Conservation (phyloP, 257 asterid genomes). For the Ocimum tenuiflorum region DNA sequence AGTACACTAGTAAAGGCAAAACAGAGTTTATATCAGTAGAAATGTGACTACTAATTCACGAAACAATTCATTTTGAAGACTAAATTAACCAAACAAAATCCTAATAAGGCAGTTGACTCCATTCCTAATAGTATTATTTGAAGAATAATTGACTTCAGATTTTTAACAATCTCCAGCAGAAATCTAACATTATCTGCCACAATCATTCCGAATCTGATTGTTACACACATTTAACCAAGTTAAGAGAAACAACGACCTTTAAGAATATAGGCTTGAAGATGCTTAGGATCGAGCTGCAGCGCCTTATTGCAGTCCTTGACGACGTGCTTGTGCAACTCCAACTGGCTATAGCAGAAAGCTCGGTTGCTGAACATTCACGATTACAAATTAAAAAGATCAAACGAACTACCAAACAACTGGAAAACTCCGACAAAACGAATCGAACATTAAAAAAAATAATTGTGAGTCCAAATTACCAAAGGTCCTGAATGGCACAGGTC, state of each 20-base stretch:
- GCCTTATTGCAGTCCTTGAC: slow-evolving; percentile 90
- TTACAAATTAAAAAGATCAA: slow-evolving; percentile 20
- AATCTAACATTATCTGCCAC: not conserved
- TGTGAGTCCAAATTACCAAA: slow-evolving; percentile 45
- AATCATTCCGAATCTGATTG: slow-evolving; percentile 8
- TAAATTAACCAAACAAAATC: too few relatives aligned
- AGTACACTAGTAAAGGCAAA: not conserved
- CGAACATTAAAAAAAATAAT: not conserved
- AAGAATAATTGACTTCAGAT: slow-evolving; percentile 19
- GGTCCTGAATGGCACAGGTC: slow-evolving; percentile 69
- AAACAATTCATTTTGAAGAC: not conserved
- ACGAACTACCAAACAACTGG: slow-evolving; percentile 12
- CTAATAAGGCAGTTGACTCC: slow-evolving; percentile 12
- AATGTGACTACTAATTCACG: slow-evolving; percentile 7
- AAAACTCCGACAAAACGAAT: not conserved
- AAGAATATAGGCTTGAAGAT: slow-evolving; percentile 71
- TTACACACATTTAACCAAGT: not conserved
- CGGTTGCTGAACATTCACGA: slow-evolving; percentile 57
- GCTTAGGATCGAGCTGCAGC: slow-evolving; percentile 75
- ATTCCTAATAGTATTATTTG: not conserved
- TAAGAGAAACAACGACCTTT: slow-evolving; percentile 47
- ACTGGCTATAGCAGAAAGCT: slow-evolving; percentile 90
- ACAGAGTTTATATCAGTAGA: too few relatives aligned
- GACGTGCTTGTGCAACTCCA: slow-evolving; percentile 95
- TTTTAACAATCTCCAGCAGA: not conserved